These are phyloP conservation scores for Nakazawaea ambrosiae DNA, from an alignment of 805 yeast species.

Conservation along the genomic window DNA sequence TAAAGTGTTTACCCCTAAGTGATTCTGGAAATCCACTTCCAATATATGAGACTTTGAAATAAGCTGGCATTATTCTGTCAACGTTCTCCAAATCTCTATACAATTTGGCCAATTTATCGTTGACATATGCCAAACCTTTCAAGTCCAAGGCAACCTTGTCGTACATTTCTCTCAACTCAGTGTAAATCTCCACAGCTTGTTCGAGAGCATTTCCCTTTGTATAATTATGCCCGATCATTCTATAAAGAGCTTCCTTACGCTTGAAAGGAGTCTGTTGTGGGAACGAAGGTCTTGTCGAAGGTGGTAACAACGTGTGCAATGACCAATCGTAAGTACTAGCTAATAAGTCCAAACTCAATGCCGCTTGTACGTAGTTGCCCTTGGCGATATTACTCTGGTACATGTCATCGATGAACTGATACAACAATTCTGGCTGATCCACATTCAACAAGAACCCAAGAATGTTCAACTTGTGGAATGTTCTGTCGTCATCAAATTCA, in stretches of 20 bases:
- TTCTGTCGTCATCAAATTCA: slow-evolving; percentile 83
- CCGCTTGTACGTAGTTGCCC: slow-evolving; percentile 73
- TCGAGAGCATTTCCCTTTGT: slow-evolving; percentile 68
- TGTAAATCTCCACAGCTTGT: slow-evolving; percentile 72
- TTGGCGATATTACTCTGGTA: slow-evolving; percentile 55
- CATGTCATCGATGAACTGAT: slow-evolving; percentile 71
- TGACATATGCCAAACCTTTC: slow-evolving; percentile 65
- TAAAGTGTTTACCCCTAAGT: slow-evolving; percentile 67
- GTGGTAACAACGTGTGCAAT: slow-evolving; percentile 45
- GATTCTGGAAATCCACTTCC: slow-evolving; percentile 83
- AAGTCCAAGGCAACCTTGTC: slow-evolving; percentile 69
- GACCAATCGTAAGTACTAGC: slow-evolving; percentile 77
- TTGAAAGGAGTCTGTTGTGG: slow-evolving; percentile 80
- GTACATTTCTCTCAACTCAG: slow-evolving; percentile 71
- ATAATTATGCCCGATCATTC: slow-evolving; percentile 63
- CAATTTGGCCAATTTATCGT: slow-evolving; percentile 58
- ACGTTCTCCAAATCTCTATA: slow-evolving; percentile 59
- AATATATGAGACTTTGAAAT: slow-evolving; percentile 70
- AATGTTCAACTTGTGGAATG: slow-evolving; percentile 70
- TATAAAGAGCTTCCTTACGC: slow-evolving; percentile 67
- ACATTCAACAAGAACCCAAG: slow-evolving; percentile 72
- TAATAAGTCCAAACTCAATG: slow-evolving; percentile 67
- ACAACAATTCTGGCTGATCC: slow-evolving; percentile 71
- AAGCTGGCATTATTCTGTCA: slow-evolving; percentile 71
- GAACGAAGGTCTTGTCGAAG: slow-evolving; percentile 57